A percentile compares a stretch with the other conserved stretches of the same genome.
Evolutionary conservation across 1,284 basidiomycete genomes (phyloP).

Genomic region (Phellopilus nigrolimitatus): DNA sequence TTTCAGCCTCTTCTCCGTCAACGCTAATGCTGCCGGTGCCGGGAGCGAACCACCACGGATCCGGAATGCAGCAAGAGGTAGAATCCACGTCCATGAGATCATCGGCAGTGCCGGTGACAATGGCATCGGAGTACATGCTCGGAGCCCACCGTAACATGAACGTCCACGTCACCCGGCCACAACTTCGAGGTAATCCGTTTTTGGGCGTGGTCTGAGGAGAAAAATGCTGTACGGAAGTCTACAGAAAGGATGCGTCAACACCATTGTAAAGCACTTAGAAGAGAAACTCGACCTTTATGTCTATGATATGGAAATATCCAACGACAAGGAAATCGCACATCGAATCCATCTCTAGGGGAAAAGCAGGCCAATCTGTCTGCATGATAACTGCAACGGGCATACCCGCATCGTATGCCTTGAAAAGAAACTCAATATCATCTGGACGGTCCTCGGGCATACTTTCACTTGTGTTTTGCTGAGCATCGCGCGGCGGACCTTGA

Average conservation of each 20-base stretch:
- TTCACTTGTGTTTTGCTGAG: too few relatives aligned
- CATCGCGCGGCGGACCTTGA: too few relatives aligned
- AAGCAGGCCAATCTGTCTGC: conserved; percentile 1
- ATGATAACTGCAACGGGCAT: conserved; percentile 7
- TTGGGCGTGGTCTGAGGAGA: neutral
- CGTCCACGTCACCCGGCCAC: conserved; percentile 2
- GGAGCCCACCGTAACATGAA: conserved; percentile 11
- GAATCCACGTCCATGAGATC: conserved; percentile 3
- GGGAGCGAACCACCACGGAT: conserved; percentile 6
- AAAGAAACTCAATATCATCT: neutral
- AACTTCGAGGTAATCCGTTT: neutral
- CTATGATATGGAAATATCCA: conserved; percentile 10
- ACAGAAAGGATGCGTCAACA: neutral
- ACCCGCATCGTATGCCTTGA: neutral
- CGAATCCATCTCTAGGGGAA: neutral
- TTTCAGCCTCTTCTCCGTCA: neutral
- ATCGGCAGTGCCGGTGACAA: neutral
- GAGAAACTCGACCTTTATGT: neutral
- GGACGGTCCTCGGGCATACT: neutral
- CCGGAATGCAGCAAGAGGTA: neutral
- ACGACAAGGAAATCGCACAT: conserved; percentile 1
- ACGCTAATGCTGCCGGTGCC: neutral
- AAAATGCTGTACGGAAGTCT: neutral
- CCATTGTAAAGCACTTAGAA: neutral
- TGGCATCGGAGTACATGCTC: neutral